Percentiles rank a stretch among this genome's conserved stretches.
These are phyloP conservation scores for Mortierella sp. DNA, from an alignment of 371 early-diverging fungal species.

Conservation along the genomic window DNA sequence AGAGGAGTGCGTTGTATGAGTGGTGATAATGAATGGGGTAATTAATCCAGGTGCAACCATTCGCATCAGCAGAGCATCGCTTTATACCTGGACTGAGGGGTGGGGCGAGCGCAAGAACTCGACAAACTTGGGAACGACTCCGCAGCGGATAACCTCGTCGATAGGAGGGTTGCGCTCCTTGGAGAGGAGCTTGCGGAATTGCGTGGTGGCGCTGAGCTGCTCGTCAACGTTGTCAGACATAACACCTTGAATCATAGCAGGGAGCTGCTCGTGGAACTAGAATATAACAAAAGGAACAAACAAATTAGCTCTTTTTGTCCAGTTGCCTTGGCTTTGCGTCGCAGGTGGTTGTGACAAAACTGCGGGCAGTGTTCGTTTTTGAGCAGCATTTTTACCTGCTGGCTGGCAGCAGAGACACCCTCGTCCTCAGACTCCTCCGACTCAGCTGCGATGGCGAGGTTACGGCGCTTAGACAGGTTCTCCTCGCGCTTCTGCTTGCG, in stretches of 20 bases:
- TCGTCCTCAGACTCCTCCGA: slow-evolving; percentile 89
- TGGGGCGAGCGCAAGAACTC: slow-evolving; percentile 90
- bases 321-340: neutral
- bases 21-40: neutral
- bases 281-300: neutral
- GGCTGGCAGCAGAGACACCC: slow-evolving; percentile 62
- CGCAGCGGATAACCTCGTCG: slow-evolving; percentile 94
- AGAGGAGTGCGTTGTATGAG: neutral
- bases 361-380: neutral
- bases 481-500: slow-evolving; percentile 98
- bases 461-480: slow-evolving; percentile 92
- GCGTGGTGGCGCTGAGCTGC: slow-evolving; percentile 89
- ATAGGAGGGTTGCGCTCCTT: slow-evolving; percentile 99
- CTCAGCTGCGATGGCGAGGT: slow-evolving; percentile 71
- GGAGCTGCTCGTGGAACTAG: slow-evolving; percentile 76
- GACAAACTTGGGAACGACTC: slow-evolving; percentile 97
- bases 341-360: neutral
- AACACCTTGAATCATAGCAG: slow-evolving; percentile 81
- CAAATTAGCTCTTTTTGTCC: neutral
- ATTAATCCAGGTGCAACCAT: neutral
- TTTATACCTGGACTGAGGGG: slow-evolving; percentile 87
- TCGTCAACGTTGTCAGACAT: slow-evolving; percentile 82
- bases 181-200: slow-evolving; percentile 97
- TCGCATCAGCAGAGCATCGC: neutral
- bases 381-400: slow-evolving; percentile 59